phyloP scores from a whole-genome alignment of 2,329 filamentous ascomycete species.

The Fusarium verticillioides region DNA sequence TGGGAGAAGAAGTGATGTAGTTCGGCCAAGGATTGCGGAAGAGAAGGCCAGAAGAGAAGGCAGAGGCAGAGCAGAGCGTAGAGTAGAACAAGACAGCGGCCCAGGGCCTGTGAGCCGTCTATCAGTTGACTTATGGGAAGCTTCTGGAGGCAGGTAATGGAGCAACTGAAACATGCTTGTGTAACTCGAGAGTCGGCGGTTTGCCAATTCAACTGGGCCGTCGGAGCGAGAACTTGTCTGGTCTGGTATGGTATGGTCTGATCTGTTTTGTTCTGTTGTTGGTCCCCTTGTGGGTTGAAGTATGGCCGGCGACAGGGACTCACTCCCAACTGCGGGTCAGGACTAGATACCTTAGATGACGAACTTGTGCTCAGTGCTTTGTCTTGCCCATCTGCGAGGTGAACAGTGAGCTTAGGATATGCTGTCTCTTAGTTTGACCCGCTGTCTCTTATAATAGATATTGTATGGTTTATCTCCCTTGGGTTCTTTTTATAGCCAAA shows the following conservation, averaged over 20 bases:
- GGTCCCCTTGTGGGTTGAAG: not conserved
- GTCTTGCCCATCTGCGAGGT: slow-evolving; percentile 23
- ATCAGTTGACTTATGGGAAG: slow-evolving; percentile 38
- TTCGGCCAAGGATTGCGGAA: slow-evolving; percentile 6
- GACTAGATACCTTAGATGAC: slow-evolving; percentile 4
- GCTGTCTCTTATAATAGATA: slow-evolving; percentile 22
- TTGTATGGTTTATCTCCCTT: not conserved
- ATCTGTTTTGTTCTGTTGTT: not conserved
- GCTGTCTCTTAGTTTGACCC: slow-evolving; percentile 18
- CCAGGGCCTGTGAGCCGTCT: slow-evolving; percentile 20
- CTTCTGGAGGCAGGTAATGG: slow-evolving; percentile 36
- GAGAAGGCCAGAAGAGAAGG: slow-evolving; percentile 4
- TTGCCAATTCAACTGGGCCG: slow-evolving; percentile 43
- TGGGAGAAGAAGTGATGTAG: slow-evolving; percentile 3
- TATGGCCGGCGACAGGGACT: slow-evolving; percentile 21
- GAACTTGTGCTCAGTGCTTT: slow-evolving; percentile 37
- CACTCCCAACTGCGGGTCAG: not conserved
- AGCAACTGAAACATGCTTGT: slow-evolving; percentile 52
- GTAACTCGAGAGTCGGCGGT: slow-evolving; percentile 47
- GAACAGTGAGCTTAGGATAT: not conserved
- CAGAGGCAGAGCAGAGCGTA: not conserved
- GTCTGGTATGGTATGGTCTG: not conserved
- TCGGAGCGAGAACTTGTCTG: slow-evolving; percentile 33
- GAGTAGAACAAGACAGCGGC: not conserved
- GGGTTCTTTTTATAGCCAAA: slow-evolving; percentile 2